These are phyloP conservation scores for Phytopythium delawarense DNA, from an alignment of 352 stramenopile genomes.

Conservation along the genomic window DNA sequence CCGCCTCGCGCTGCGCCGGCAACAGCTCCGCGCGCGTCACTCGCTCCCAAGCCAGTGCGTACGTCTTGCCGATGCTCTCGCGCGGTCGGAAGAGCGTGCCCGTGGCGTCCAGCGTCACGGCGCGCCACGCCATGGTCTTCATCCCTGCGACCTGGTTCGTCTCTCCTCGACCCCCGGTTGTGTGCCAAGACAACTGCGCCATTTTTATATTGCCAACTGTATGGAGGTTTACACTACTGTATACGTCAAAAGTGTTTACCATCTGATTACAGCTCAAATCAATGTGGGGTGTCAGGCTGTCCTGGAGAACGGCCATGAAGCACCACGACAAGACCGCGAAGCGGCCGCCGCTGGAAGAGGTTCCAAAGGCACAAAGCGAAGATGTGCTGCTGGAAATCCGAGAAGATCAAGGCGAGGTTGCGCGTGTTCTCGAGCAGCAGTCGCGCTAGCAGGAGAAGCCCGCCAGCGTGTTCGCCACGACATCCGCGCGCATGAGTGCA, in stretches of 20 bases:
- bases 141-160: background rate
- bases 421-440: background rate
- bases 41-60: constrained; percentile 40
- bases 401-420: background rate
- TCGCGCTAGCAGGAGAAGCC: background rate
- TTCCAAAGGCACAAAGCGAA: background rate
- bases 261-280: too few species aligned
- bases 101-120: constrained; percentile 70
- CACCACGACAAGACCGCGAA: background rate
- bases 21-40: constrained; percentile 23
- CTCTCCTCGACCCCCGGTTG: background rate
- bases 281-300: background rate
- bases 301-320: background rate
- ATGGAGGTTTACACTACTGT: too few species aligned
- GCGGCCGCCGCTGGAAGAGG: background rate
- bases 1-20: constrained; percentile 11
- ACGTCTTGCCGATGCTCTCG: constrained; percentile 40
- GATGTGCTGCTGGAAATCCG: background rate
- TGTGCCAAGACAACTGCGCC: background rate
- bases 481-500: background rate
- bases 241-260: too few species aligned
- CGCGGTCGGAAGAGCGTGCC: constrained; percentile 57
- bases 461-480: background rate
- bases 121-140: constrained; percentile 1
- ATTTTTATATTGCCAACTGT: too few species aligned